Conservation (phyloP, 176 grass and related monocot species). For the barley (Hordeum vulgare) region MorexV3_pseudomolecules_assembly NC_058520.1:121656110-121656609, state of each 20-base stretch:
- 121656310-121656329: neutral
- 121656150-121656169: conserved; percentile 11
- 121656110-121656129: conserved; percentile 25
- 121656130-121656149: conserved; percentile 40
- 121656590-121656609: neutral
- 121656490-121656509: neutral
- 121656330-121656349: conserved; percentile 28
- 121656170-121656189: neutral
- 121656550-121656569: neutral
- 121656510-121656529: neutral
- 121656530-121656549: neutral
- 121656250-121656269: conserved; percentile 24
- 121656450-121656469: conserved; percentile 2
- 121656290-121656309: neutral
- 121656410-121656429: neutral
- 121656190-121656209: neutral
- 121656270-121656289: neutral
- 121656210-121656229: conserved; percentile 42
- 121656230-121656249: conserved; percentile 46
- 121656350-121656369: neutral
- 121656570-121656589: neutral
- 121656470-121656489: neutral
- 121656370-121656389: conserved; percentile 6
- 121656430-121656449: conserved; percentile 9
- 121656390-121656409: neutral